Conservation (phyloP, 768 basidiomycete species). For the Boletus barrowsii region DNA sequence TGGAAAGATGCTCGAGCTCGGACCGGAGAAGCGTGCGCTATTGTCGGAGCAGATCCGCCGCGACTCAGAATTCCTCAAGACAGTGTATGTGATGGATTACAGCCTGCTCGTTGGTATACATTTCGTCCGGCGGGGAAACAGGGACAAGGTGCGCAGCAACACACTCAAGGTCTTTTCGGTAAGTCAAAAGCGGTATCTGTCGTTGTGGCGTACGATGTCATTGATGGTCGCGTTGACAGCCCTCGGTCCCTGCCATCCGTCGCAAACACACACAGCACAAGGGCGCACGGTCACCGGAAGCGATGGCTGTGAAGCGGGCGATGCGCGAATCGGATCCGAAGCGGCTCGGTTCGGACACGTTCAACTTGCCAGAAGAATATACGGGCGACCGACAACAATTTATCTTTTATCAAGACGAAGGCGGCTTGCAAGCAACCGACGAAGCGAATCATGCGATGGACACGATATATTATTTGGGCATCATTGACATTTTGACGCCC, state of each 20-base stretch:
- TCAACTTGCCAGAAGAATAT: conserved; percentile 62
- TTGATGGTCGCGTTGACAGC: conserved; percentile 40
- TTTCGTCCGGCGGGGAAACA: conserved; percentile 85
- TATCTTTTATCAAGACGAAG: conserved; percentile 96
- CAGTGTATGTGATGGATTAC: conserved; percentile 93
- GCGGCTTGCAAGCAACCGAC: conserved; percentile 86
- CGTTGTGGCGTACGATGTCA: background rate
- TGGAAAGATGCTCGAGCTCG: conserved; percentile 75
- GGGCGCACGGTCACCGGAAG: conserved; percentile 62
- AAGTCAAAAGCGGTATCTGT: conserved; percentile 29
- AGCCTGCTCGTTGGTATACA: conserved; percentile 93
- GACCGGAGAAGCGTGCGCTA: conserved; percentile 91
- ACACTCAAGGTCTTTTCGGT: conserved; percentile 92
- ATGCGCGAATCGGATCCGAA: conserved; percentile 82
- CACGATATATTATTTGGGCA: conserved; percentile 88
- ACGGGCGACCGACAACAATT: conserved; percentile 62
- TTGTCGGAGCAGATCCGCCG: conserved; percentile 87
- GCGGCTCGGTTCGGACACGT: conserved; percentile 50
- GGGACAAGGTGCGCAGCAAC: conserved; percentile 86
- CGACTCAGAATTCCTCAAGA: conserved; percentile 82
- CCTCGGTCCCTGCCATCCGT: conserved; percentile 63
- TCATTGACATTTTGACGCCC: conserved; percentile 96
- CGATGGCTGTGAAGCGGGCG: conserved; percentile 79
- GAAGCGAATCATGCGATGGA: conserved; percentile 73
- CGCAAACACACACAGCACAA: conserved; percentile 60